Percentiles rank a stretch among this genome's conserved stretches.
phyloP scores from a whole-genome alignment of 129 eudicot species.

The Sambucus nigra region DNA sequence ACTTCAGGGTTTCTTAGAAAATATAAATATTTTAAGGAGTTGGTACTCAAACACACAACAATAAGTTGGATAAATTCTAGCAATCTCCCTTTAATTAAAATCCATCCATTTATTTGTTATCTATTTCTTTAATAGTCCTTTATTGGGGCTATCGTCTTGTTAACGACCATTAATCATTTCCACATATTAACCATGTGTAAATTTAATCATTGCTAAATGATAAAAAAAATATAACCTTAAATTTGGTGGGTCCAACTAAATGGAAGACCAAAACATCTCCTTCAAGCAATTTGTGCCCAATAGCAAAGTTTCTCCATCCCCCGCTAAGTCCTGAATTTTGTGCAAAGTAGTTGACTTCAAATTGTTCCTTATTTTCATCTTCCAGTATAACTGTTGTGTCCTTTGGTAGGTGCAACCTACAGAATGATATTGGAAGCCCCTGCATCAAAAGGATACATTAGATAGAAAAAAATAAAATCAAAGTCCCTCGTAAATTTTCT shows the following conservation, averaged over 20 bases:
- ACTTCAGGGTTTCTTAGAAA: too few species aligned
- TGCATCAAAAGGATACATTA: conserved; percentile 22
- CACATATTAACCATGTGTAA: too few species aligned
- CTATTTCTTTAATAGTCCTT: too few species aligned
- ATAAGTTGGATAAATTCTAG: too few species aligned
- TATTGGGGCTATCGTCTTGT: too few species aligned
- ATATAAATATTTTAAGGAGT: too few species aligned
- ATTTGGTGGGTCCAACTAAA: conserved; percentile 37
- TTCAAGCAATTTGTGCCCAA: conserved; percentile 52
- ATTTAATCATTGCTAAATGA: neutral
- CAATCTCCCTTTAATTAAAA: too few species aligned
- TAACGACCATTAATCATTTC: too few species aligned
- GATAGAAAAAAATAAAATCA: too few species aligned
- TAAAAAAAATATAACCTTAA: conserved; percentile 46
- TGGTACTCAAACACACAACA: too few species aligned
- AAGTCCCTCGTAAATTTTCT: too few species aligned
- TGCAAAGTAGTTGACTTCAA: conserved; percentile 48
- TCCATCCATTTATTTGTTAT: too few species aligned
- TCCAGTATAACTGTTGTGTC: conserved; percentile 44
- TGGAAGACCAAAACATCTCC: conserved; percentile 80
- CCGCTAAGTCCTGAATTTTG: conserved; percentile 60
- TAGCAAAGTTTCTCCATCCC: conserved; percentile 78
- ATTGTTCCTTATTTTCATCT: conserved; percentile 46
- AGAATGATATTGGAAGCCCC: conserved; percentile 79
- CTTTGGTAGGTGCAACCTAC: conserved; percentile 48